Evolutionary conservation across 441 rosid genomes (phyloP), one percentile per base, ranked within the genome.

Genomic region (Bocquillonia castaneifolia): DNA sequence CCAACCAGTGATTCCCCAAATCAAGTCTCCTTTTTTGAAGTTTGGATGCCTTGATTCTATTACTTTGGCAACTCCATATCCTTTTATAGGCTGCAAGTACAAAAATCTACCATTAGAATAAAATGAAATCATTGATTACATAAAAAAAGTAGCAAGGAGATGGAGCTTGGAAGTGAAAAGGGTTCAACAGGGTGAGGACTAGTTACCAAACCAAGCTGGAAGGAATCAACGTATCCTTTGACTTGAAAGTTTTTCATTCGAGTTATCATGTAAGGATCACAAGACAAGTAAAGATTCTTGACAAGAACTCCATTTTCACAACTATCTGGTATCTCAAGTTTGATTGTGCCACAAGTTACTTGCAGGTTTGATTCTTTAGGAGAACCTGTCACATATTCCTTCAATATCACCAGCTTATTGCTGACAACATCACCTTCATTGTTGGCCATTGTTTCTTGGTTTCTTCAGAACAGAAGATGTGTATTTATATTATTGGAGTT

Each of bases 51-150:
- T 88, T 28, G 96, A 88, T 66, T 86, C 86, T 61, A 86, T 53
- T 51, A 88, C 94, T 65, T 58, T 83, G 2, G 82, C 81, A 66
- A 90, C 72, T 48, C 94, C 94, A 39, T 77, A 78, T 66, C 94
- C 92, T 71, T 74, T 83, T 3, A 90, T 59, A 31, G 82, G 76
- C 93, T 90, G 69, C 69, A n/a, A n/a, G n/a, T n/a, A n/a, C n/a
- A n/a, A n/a, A n/a, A n/a, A n/a, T n/a, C n/a, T n/a, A n/a, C n/a
- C n/a, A n/a, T n/a, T n/a, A n/a, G n/a, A n/a, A n/a, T n/a, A n/a
- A n/a, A n/a, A n/a, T n/a, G n/a, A n/a, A n/a, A n/a, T n/a, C n/a
- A n/a, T n/a, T n/a, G n/a, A n/a, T n/a, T n/a, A n/a, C n/a, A n/a
- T n/a, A n/a, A 6, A 54, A 4, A 37, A 42, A 39, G 42, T 22